A percentile compares a stretch with the other conserved stretches of the same genome.
These are phyloP conservation scores for Geoglossum cookeanum DNA, from an alignment of 2,329 filamentous ascomycete species.

Conservation along the genomic window DNA sequence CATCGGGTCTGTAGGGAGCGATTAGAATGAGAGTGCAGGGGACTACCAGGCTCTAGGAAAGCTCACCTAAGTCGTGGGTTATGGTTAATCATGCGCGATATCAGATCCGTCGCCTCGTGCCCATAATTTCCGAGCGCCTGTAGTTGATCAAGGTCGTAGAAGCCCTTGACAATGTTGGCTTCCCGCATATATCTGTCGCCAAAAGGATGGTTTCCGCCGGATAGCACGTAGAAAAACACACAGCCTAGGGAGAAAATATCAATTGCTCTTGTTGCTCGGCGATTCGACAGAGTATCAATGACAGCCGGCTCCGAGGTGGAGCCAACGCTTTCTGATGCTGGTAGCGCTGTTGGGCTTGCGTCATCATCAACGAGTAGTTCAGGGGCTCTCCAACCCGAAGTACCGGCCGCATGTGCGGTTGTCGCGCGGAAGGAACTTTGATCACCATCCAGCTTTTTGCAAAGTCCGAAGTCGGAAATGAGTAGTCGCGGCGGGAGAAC, in stretches of 20 bases:
- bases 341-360: constrained; percentile 21
- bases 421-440: constrained; percentile 91
- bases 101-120: constrained; percentile 72
- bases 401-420: constrained; percentile 81
- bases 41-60: neutral
- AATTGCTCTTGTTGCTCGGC: constrained; percentile 83
- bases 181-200: constrained; percentile 91
- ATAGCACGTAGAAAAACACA: constrained; percentile 98
- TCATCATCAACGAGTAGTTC: constrained; percentile 76
- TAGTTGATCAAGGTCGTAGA: constrained; percentile 51
- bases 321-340: constrained; percentile 2
- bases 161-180: constrained; percentile 88
- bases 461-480: constrained; percentile 93
- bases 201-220: constrained; percentile 78
- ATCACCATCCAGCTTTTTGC: constrained; percentile 88
- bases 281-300: constrained; percentile 36
- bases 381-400: constrained; percentile 88
- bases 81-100: constrained; percentile 57
- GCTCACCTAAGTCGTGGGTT: constrained; percentile 39
- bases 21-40: constrained; percentile 8
- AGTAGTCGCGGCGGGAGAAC: constrained; percentile 62
- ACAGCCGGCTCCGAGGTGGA: constrained; percentile 27
- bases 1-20: constrained; percentile 43
- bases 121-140: constrained; percentile 65
- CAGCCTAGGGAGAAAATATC: constrained; percentile 95